Evolutionary conservation across 139 green algal genomes (phyloP).

Genomic region (Chlamydomonas incerta): DNA sequence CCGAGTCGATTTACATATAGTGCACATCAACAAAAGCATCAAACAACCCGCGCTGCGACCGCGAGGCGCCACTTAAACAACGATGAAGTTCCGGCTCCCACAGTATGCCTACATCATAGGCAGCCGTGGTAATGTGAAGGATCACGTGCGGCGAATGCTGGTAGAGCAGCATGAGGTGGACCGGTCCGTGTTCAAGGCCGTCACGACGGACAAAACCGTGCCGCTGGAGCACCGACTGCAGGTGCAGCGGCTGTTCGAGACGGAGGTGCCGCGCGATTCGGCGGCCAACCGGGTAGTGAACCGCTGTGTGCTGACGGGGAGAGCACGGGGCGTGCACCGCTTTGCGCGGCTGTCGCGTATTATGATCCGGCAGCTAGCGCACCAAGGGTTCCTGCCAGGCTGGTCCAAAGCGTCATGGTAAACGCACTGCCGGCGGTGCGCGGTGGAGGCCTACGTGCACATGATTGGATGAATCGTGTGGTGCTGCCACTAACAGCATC

Average conservation of each 20-base stretch:
- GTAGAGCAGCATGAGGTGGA: constrained; percentile 68
- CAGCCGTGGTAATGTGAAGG: constrained; percentile 36
- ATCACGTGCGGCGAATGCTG: constrained; percentile 58
- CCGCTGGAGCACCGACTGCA: constrained; percentile 64
- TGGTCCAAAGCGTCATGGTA: constrained; percentile 65
- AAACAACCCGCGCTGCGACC: too few relatives aligned
- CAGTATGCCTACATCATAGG: constrained; percentile 17
- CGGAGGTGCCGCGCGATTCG: constrained; percentile 63
- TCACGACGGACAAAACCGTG: constrained; percentile 60
- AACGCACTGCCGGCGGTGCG: too few relatives aligned
- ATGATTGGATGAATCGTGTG: too few relatives aligned
- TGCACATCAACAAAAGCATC: too few relatives aligned
- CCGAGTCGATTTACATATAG: too few relatives aligned
- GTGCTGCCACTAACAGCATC: too few relatives aligned
- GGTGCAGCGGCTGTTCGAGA: constrained; percentile 71
- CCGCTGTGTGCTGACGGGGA: constrained; percentile 66
- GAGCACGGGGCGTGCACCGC: constrained; percentile 49
- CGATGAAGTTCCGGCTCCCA: constrained; percentile 30
- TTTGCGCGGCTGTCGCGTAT: constrained; percentile 64
- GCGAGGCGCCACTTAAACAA: too few relatives aligned
- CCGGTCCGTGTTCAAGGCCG: constrained; percentile 62
- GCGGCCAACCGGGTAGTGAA: constrained; percentile 60
- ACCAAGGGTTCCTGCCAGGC: constrained; percentile 61
- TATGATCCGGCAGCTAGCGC: constrained; percentile 69
- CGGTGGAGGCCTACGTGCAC: too few relatives aligned